Evolutionary conservation across 1,284 basidiomycete species (phyloP).

Genomic region (Coniferiporia weirii): DNA sequence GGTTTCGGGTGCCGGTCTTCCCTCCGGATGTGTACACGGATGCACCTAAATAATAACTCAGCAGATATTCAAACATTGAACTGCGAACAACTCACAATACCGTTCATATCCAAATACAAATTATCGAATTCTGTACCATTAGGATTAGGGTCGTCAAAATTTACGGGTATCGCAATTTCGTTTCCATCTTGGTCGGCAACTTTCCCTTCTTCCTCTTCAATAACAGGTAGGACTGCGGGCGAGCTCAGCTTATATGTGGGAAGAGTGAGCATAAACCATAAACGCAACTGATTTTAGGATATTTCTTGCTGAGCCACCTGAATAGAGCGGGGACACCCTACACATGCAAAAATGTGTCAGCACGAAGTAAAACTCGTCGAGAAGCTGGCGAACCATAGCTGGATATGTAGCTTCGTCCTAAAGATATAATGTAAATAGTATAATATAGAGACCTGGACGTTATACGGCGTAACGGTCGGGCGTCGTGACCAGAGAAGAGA

Average conservation of each 20-base stretch:
- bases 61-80: constrained; percentile 10
- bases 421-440: background rate
- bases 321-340: constrained; percentile 94
- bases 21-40: constrained; percentile 98
- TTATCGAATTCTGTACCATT: constrained; percentile 96
- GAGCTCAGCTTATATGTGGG: background rate
- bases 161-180: constrained; percentile 70
- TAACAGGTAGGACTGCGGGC: constrained; percentile 62
- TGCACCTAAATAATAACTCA: constrained; percentile 63
- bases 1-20: constrained; percentile 93
- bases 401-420: background rate
- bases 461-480: no score
- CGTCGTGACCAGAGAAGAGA: no score
- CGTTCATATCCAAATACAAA: constrained; percentile 93
- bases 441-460: background rate
- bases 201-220: constrained; percentile 76
- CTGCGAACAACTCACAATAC: constrained; percentile 53
- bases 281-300: constrained; percentile 86
- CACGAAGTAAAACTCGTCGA: background rate
- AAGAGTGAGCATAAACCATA: background rate
- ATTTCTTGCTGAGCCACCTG: constrained; percentile 94
- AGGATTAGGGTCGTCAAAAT: constrained; percentile 86
- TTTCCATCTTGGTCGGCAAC: constrained; percentile 66
- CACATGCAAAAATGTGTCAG: background rate
- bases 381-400: background rate